Conservation (phyloP, 2,329 filamentous ascomycete genomes). For the Alternaria infectoria region DNA sequence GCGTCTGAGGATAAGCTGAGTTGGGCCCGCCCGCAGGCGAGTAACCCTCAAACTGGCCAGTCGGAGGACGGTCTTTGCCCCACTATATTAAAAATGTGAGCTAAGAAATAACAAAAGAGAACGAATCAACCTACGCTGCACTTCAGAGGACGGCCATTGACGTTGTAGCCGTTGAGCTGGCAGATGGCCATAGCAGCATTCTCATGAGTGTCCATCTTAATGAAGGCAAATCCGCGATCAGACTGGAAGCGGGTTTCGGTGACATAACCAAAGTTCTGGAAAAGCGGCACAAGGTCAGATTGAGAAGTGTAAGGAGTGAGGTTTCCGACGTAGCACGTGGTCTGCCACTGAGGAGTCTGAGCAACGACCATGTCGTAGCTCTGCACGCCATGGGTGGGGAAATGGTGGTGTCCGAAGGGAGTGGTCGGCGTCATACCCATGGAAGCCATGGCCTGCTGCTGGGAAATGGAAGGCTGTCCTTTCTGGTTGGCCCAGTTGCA, state of each 20-base stretch:
- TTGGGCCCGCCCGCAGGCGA: constrained; percentile 76
- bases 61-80: constrained; percentile 98
- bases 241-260: constrained; percentile 98
- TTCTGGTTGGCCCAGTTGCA: constrained; percentile 99
- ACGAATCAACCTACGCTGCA: constrained; percentile 80
- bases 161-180: constrained; percentile 96
- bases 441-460: constrained; percentile 94
- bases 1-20: constrained; percentile 78
- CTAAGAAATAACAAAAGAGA: constrained; percentile 26
- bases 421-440: constrained; percentile 99
- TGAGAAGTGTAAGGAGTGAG: constrained; percentile 97
- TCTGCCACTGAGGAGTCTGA: constrained; percentile 98
- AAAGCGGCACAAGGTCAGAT: constrained; percentile 94
- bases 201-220: constrained; percentile 99
- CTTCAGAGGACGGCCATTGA: constrained; percentile 95
- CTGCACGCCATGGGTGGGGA: constrained; percentile 93
- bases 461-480: constrained; percentile 97
- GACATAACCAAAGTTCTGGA: constrained; percentile 98
- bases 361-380: constrained; percentile 97
- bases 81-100: constrained; percentile 67
- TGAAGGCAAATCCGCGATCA: constrained; percentile 95
- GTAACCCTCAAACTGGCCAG: constrained; percentile 80
- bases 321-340: constrained; percentile 97
- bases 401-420: constrained; percentile 95
- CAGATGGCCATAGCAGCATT: constrained; percentile 99